Conservation (phyloP, 208 protist species). For the Tritrichomonas musculus region DNA sequence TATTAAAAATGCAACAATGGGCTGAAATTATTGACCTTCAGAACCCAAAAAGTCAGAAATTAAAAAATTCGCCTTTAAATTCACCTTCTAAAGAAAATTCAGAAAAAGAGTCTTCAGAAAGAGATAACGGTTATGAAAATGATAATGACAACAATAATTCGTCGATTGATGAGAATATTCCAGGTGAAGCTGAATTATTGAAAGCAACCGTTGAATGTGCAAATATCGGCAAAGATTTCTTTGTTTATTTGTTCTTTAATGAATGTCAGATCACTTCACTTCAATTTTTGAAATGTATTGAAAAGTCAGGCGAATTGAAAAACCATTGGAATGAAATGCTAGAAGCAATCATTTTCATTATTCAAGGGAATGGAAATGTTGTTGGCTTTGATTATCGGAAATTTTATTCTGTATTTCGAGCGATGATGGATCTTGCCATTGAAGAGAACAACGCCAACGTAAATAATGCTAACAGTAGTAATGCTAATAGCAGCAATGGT, state of each 20-base stretch:
- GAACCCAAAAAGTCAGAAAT: no score
- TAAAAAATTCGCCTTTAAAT: no score
- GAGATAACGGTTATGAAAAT: no score
- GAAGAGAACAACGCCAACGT: neutral
- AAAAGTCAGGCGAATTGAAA: neutral
- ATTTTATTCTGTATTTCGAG: neutral
- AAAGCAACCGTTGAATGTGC: neutral
- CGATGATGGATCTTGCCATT: neutral
- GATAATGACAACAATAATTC: neutral
- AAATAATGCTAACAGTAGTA: neutral
- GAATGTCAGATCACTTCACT: neutral
- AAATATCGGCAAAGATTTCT: neutral
- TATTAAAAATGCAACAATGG: neutral
- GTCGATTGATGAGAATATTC: neutral
- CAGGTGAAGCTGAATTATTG: neutral
- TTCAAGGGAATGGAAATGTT: neutral
- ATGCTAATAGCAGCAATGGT: no score
- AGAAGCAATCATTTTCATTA: neutral
- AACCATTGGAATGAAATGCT: neutral
- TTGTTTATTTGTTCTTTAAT: neutral
- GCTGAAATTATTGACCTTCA: no score
- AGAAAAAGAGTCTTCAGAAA: no score
- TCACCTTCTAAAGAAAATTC: no score
- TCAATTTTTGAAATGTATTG: neutral
- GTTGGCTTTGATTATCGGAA: neutral